phyloP scores from a whole-genome alignment of 2,329 filamentous ascomycete species.

The Trichoderma atrobrunneum region DNA sequence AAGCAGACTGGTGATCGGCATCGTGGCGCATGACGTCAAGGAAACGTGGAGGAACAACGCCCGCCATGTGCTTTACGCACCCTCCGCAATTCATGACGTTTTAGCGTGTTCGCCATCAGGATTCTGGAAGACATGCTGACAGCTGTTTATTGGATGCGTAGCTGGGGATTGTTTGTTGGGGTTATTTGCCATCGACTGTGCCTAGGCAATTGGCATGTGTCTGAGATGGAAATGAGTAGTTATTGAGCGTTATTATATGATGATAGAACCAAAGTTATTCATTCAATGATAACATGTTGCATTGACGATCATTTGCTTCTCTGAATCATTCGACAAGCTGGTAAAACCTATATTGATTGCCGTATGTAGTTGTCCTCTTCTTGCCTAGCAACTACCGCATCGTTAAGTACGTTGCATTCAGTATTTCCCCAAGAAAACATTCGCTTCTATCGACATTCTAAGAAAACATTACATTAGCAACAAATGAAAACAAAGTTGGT shows the following conservation, averaged over 20 bases:
- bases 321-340: no score
- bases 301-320: no score
- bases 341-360: not conserved
- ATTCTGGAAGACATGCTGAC: not conserved
- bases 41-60: not conserved
- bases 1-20: conserved; percentile 7
- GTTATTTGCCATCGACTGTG: not conserved
- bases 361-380: not conserved
- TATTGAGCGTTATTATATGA: not conserved
- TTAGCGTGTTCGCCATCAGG: not conserved
- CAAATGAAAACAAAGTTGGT: not conserved
- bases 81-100: conserved; percentile 9
- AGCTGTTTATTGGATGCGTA: not conserved
- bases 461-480: not conserved
- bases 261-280: not conserved
- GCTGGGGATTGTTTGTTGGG: conserved; percentile 7
- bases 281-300: no score
- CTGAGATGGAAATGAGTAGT: not conserved
- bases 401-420: not conserved
- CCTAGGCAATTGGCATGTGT: not conserved
- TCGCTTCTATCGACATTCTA: no score
- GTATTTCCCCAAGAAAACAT: not conserved
- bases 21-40: conserved; percentile 21
- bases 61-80: not conserved
- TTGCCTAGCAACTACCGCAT: not conserved